Evolutionary conservation across 371 early-diverging fungal genomes (phyloP).

Genomic region (Syncephalastrum contaminatum): DNA sequence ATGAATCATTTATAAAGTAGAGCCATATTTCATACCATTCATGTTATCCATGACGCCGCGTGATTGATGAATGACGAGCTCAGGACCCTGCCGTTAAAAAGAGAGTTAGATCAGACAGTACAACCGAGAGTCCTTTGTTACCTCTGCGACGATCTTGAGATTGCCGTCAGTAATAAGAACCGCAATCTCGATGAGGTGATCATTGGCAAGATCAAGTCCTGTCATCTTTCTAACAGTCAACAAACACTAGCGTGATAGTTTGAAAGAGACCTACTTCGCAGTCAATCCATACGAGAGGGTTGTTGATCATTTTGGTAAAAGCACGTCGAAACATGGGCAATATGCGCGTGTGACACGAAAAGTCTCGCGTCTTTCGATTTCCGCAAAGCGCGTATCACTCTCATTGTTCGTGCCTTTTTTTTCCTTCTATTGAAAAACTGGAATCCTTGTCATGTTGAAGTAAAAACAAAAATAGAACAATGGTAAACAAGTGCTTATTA

Average conservation of each 20-base stretch:
- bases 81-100: constrained; percentile 54
- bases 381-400: too few relatives aligned
- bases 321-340: too few relatives aligned
- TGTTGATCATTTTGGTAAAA: constrained; percentile 29
- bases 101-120: background rate
- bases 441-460: too few relatives aligned
- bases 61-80: constrained; percentile 81
- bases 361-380: too few relatives aligned
- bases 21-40: constrained; percentile 47
- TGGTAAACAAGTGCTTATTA: too few relatives aligned
- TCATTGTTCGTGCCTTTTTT: too few relatives aligned
- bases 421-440: too few relatives aligned
- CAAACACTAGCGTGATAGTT: background rate
- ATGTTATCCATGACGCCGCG: constrained; percentile 80
- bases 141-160: constrained; percentile 79
- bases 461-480: too few relatives aligned
- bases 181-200: constrained; percentile 86
- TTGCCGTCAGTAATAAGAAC: constrained; percentile 85
- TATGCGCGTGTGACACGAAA: too few relatives aligned
- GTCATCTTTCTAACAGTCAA: constrained; percentile 47
- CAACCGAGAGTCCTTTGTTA: constrained; percentile 13
- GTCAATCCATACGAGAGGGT: constrained; percentile 89
- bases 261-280: constrained; percentile 59
- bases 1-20: background rate
- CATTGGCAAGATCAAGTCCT: constrained; percentile 65